Conservation (phyloP, 495 filamentous ascomycete genomes). For the Penicillium manginii region DNA sequence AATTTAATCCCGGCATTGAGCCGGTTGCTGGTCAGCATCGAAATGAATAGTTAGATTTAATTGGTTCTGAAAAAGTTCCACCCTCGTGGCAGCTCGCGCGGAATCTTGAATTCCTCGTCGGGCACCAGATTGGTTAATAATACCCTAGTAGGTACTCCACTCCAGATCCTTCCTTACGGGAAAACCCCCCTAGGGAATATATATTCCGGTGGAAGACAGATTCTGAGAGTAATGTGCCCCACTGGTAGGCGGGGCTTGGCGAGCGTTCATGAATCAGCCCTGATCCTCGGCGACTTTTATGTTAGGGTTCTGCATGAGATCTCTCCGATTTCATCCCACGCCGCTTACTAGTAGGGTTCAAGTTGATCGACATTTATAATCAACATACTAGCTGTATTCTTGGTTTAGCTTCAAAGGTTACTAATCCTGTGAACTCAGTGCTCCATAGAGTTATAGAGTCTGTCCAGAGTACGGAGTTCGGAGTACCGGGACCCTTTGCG, state of each 20-base stretch:
- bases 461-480: too few relatives aligned
- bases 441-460: too few relatives aligned
- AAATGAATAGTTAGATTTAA: not conserved
- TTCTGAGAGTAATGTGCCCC: not conserved
- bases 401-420: too few relatives aligned
- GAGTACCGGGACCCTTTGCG: too few relatives aligned
- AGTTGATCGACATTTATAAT: not conserved
- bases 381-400: not conserved
- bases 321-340: conserved; percentile 4
- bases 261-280: conserved; percentile 3
- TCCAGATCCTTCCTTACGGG: not conserved
- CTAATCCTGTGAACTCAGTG: too few relatives aligned
- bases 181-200: conserved; percentile 8
- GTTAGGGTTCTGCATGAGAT: conserved; percentile 1
- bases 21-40: conserved; percentile 14
- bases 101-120: conserved; percentile 27
- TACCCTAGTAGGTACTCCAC: not conserved
- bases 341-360: not conserved
- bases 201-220: conserved; percentile 12
- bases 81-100: not conserved
- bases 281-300: not conserved
- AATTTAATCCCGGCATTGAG: conserved; percentile 18
- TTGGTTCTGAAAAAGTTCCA: not conserved
- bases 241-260: not conserved
- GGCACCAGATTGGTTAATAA: not conserved